phyloP scores from a whole-genome alignment of 1,284 basidiomycete species.

The Cryptococcus sp. region DNA sequence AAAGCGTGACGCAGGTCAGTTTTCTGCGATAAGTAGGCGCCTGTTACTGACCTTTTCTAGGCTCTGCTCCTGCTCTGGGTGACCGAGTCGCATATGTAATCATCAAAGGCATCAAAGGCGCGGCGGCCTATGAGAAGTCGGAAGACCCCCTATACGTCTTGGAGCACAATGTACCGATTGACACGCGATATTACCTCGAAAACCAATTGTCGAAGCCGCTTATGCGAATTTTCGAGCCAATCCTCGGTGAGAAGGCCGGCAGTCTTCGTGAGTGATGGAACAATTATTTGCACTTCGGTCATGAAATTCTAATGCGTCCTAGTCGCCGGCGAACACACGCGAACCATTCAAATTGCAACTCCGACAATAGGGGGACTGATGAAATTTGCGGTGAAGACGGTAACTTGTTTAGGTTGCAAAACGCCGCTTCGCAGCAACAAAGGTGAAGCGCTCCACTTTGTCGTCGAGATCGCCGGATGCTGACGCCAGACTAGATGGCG shows the following conservation, averaged over 20 bases:
- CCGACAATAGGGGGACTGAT: conserved; percentile 91
- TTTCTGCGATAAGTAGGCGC: not conserved
- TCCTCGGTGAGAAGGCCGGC: conserved; percentile 83
- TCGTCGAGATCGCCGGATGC: conserved; percentile 7
- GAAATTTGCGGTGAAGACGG: conserved; percentile 94
- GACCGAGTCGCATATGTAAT: conserved; percentile 98
- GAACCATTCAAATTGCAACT: conserved; percentile 90
- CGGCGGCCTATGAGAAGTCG: conserved; percentile 96
- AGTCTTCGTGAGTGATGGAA: conserved; percentile 66
- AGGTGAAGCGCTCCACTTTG: conserved; percentile 57
- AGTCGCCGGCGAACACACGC: conserved; percentile 93
- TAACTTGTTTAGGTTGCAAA: conserved; percentile 91
- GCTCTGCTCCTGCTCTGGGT: conserved; percentile 87
- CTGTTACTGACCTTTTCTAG: conserved; percentile 43
- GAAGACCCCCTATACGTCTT: conserved; percentile 94
- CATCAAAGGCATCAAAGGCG: conserved; percentile 91
- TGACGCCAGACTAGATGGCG: conserved; percentile 63
- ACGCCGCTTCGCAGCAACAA: conserved; percentile 72
- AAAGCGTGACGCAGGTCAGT: conserved; percentile 80
- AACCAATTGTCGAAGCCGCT: conserved; percentile 94
- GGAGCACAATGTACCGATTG: conserved; percentile 94
- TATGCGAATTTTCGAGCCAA: conserved; percentile 96
- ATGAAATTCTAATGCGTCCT: conserved; percentile 9
- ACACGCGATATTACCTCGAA: conserved; percentile 94
- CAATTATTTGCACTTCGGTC: not conserved